Percentiles rank a stretch among this genome's conserved stretches.
Evolutionary conservation across 2,329 filamentous ascomycete species (phyloP).

Genomic region (Pseudocercospora musae): DNA sequence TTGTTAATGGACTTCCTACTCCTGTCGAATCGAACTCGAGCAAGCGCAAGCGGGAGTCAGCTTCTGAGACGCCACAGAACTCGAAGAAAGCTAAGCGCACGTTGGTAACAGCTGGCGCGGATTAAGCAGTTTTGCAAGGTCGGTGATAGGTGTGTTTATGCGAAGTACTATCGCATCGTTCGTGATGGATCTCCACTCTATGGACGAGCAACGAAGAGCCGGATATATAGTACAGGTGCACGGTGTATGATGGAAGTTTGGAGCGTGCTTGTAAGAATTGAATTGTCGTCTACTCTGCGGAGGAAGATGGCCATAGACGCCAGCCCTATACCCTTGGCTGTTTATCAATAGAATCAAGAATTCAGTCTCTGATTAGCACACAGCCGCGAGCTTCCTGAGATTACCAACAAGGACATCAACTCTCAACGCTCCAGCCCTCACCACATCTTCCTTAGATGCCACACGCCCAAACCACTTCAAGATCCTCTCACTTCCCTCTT

Average conservation of each 20-base stretch:
- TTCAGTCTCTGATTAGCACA: neutral
- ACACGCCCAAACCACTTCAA: neutral
- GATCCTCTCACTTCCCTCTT: neutral
- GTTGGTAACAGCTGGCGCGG: neutral
- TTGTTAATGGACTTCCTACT: constrained; percentile 13
- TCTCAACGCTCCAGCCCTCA: too few relatives aligned
- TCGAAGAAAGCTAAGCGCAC: constrained; percentile 11
- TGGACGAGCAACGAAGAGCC: neutral
- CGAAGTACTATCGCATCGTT: neutral
- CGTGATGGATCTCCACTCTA: constrained; percentile 4
- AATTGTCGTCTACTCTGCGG: neutral
- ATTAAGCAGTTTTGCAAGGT: neutral
- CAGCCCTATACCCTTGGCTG: neutral
- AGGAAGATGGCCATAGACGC: neutral
- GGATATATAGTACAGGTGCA: neutral
- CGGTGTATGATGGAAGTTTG: neutral
- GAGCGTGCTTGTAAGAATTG: neutral
- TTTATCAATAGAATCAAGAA: neutral
- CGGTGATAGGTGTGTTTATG: neutral
- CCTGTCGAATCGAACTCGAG: constrained; percentile 1
- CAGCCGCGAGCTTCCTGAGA: too few relatives aligned
- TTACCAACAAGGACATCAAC: too few relatives aligned
- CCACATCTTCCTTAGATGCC: neutral
- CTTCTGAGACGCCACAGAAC: constrained; percentile 12
- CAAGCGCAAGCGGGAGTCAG: constrained; percentile 27